Base-by-base conservation (phyloP, 106 monocot genomes). In the Hemerocallis citrina region DNA sequence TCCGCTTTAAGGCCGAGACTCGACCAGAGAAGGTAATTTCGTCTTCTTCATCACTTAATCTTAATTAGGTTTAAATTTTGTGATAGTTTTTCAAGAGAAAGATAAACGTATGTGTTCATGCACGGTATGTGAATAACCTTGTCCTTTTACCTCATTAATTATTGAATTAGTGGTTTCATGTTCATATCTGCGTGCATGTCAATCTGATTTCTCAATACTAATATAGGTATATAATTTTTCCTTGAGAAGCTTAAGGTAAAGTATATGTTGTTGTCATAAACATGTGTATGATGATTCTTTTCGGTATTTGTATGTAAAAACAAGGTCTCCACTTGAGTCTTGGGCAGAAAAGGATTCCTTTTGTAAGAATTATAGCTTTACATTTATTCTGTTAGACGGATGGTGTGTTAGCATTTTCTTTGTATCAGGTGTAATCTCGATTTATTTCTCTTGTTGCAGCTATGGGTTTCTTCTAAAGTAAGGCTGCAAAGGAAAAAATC, bases 401-500 rank as follows among this genome's bases (percentile, higher is more conserved):
- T 11, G 27, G 13, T 28, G 29, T 10, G 32, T 29, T 3, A 16
- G 29, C 3, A 31, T 54, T 14, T 7, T 3, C 7, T 54, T 54
- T 54, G 31, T 32, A 3, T 25, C 22, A 24, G 29, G 52, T 27
- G 14, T 32, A 31, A 31, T 50, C 29, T 21, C n/a, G n/a, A 35
- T 25, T 61, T 46, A 1, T 62, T 3, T 30, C 4, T 24, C 43
- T 23, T 67, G 48, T 77, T 79, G 25, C 74, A 98, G 96, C 77
- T 98, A n/a, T 98, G 96, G 96, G 96, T 92, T 30, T 69, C 81
- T 52, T 68, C 79, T 72, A 82, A 23, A 98, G 96, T 72, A 78
- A 71, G 36, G 74, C 91, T 55, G 84, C 86, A 46, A 59, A 75
- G 62, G 96, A 91, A 59, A 98, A 92, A 63, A 67, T 66, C 21